These are phyloP conservation scores for Xylogone sp. DNA, from an alignment of 2,329 filamentous ascomycete species.

Conservation along the genomic window DNA sequence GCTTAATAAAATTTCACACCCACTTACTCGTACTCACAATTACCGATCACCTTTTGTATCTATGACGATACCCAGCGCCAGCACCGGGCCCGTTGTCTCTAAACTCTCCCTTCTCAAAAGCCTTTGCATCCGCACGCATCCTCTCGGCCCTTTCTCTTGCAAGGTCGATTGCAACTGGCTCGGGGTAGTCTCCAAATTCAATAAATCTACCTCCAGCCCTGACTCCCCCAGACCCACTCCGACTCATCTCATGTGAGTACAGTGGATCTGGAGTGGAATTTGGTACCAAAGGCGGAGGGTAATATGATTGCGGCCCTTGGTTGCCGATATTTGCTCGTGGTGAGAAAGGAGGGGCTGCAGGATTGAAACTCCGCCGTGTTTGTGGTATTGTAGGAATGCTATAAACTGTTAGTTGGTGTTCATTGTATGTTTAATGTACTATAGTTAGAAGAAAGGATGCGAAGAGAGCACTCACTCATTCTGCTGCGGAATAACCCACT, in stretches of 20 bases:
- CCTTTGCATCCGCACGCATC: conserved; percentile 1
- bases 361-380: conserved; percentile 13
- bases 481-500: conserved; percentile 8
- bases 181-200: conserved; percentile 22
- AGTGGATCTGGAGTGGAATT: conserved; percentile 6
- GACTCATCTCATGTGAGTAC: conserved; percentile 8
- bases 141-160: conserved; percentile 5
- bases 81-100: background rate
- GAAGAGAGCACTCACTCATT: conserved; percentile 8
- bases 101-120: background rate
- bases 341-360: conserved; percentile 14
- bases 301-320: background rate
- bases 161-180: conserved; percentile 12
- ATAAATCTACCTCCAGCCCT: conserved; percentile 13
- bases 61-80: background rate
- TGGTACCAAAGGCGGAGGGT: background rate
- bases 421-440: background rate
- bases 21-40: background rate
- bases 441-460: background rate
- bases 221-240: conserved; percentile 13
- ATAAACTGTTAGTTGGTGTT: background rate
- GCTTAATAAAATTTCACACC: background rate
- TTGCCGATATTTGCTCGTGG: conserved; percentile 1
- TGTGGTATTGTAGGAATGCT: background rate
- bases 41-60: background rate